Percentiles rank a stretch among this genome's conserved stretches.
These are phyloP conservation scores for Neurospora sp. DNA, from an alignment of 495 filamentous ascomycete genomes.

Conservation along the genomic window DNA sequence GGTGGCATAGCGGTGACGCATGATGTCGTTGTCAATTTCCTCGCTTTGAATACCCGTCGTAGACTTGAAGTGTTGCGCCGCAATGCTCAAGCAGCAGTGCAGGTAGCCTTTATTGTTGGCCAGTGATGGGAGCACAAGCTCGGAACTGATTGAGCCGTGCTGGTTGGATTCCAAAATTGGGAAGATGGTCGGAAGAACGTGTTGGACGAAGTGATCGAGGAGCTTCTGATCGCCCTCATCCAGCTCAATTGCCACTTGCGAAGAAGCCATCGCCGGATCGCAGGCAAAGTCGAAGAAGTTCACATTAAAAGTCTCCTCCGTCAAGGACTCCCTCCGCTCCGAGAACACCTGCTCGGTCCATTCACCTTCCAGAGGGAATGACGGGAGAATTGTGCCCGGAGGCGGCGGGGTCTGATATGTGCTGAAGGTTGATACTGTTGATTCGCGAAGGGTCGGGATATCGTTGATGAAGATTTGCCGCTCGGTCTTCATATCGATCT, in stretches of 20 bases:
- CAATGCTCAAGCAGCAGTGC: constrained; percentile 91
- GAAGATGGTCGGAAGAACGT: constrained; percentile 80
- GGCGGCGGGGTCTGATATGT: constrained; percentile 69
- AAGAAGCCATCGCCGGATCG: constrained; percentile 40
- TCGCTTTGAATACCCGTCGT: constrained; percentile 51
- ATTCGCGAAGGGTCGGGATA: constrained; percentile 71
- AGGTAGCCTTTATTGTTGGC: constrained; percentile 88
- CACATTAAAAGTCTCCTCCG: constrained; percentile 57
- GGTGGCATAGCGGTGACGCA: constrained; percentile 83
- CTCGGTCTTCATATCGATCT: constrained; percentile 93
- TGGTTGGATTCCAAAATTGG: constrained; percentile 85
- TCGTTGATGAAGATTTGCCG: constrained; percentile 91
- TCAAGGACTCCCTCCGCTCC: constrained; percentile 50
- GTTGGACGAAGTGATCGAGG: constrained; percentile 84
- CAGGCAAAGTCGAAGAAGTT: constrained; percentile 71
- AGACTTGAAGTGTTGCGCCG: constrained; percentile 89
- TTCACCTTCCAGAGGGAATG: constrained; percentile 56
- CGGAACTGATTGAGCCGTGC: constrained; percentile 62
- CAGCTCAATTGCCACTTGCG: constrained; percentile 70
- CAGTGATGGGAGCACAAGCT: constrained; percentile 74
- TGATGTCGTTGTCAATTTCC: constrained; percentile 84
- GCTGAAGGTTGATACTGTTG: constrained; percentile 78
- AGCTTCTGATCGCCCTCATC: constrained; percentile 79
- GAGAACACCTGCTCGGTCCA: constrained; percentile 71
- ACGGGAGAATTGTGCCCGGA: constrained; percentile 50